A percentile compares a stretch with the other conserved stretches of the same genome.
These are phyloP conservation scores for Entomortierella beljakovae DNA, from an alignment of 192 early-diverging fungal genomes.

Conservation along the genomic window DNA sequence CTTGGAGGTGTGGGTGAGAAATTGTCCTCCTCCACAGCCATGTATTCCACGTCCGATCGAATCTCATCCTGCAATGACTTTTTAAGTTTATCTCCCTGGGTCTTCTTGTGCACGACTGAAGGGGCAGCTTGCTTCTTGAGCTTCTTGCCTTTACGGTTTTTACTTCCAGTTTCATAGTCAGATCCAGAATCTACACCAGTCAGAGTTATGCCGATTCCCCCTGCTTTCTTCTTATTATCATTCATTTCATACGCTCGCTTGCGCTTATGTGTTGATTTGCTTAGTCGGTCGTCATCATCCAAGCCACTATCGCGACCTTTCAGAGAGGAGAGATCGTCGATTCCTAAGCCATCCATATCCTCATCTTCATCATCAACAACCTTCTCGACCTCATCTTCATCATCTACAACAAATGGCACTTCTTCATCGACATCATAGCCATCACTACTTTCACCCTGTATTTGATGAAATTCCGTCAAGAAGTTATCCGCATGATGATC, in stretches of 20 bases:
- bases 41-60: constrained; percentile 25
- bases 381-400: constrained; percentile 38
- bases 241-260: constrained; percentile 24
- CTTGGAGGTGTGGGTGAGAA: constrained; percentile 3
- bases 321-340: constrained; percentile 27
- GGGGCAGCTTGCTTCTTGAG: constrained; percentile 8
- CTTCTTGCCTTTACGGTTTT: constrained; percentile 36
- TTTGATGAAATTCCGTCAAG: constrained; percentile 58
- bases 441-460: constrained; percentile 38
- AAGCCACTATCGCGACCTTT: constrained; percentile 14
- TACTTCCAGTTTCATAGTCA: constrained; percentile 20
- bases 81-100: constrained; percentile 4
- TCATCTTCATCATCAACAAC: constrained; percentile 37
- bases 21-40: constrained; percentile 2
- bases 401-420: constrained; percentile 40
- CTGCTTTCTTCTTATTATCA: constrained; percentile 7
- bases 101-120: constrained; percentile 14
- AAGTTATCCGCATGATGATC: constrained; percentile 58
- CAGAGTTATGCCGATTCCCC: not conserved
- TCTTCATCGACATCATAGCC: constrained; percentile 34
- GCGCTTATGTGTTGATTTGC: constrained; percentile 25
- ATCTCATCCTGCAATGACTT: constrained; percentile 20
- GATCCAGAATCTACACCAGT: constrained; percentile 36
- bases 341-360: constrained; percentile 10
- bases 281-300: constrained; percentile 17